phyloP scores from a whole-genome alignment of 768 basidiomycete genomes.

The Termitomyces sp. region DNA sequence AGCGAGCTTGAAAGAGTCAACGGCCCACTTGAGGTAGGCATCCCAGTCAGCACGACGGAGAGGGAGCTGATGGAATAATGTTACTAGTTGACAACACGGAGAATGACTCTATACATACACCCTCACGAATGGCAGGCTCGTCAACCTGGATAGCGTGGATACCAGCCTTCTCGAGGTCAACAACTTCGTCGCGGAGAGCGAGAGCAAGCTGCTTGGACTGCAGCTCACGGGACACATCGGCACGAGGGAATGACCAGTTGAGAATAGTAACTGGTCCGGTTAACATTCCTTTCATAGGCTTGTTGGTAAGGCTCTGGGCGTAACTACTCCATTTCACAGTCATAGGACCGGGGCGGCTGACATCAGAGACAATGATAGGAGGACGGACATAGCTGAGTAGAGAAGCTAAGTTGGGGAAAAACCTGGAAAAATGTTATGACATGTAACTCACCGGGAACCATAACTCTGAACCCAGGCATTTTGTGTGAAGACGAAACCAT shows the following conservation, averaged over 20 bases:
- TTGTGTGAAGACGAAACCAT: conserved; percentile 97
- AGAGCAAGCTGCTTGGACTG: conserved; percentile 98
- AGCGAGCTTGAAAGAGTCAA: conserved; percentile 96
- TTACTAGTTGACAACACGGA: conserved; percentile 1
- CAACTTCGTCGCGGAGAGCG: conserved; percentile 95
- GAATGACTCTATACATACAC: conserved; percentile 44
- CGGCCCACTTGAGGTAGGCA: conserved; percentile 94
- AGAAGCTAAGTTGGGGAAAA: conserved; percentile 1
- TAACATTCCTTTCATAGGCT: conserved; percentile 99
- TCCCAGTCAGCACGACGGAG: conserved; percentile 97
- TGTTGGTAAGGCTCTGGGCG: conserved; percentile 88
- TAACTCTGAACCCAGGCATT: conserved; percentile 99
- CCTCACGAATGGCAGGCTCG: conserved; percentile 99
- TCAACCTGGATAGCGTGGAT: conserved; percentile 99
- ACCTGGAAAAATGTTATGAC: not conserved
- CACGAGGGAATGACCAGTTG: conserved; percentile 99
- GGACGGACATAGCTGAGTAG: conserved; percentile 83
- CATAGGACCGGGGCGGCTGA: conserved; percentile 88
- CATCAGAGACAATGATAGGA: conserved; percentile 96
- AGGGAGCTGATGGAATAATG: conserved; percentile 53
- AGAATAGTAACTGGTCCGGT: conserved; percentile 98
- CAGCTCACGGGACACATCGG: conserved; percentile 91
- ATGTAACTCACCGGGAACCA: conserved; percentile 76
- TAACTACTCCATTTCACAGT: conserved; percentile 97
- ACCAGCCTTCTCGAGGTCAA: conserved; percentile 94